A percentile compares a stretch with the other conserved stretches of the same genome.
phyloP scores from a whole-genome alignment of 73 alveolate genomes.

The Stentor coeruleus region DNA sequence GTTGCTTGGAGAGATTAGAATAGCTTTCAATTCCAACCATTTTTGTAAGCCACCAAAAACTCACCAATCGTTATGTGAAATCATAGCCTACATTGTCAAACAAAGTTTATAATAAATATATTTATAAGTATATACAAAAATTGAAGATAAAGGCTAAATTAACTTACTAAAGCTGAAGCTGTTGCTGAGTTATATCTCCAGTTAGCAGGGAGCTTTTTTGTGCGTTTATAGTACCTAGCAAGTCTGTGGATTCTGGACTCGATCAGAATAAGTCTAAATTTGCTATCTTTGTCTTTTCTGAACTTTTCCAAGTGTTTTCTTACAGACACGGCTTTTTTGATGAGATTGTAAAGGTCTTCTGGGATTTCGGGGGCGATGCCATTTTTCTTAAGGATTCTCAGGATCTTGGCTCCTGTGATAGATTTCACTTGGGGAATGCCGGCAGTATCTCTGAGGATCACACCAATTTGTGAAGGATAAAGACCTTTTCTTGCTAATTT shows the following conservation, averaged over 20 bases:
- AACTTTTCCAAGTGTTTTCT: slow-evolving; percentile 98
- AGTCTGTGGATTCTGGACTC: slow-evolving; percentile 98
- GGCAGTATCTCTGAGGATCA: slow-evolving; percentile 81
- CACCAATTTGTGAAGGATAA: slow-evolving; percentile 91
- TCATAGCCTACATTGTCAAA: no score
- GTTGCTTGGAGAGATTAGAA: slow-evolving; percentile 16
- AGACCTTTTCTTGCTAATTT: slow-evolving; percentile 91
- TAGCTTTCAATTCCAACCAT: slow-evolving; percentile 17
- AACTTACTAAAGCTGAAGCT: not conserved
- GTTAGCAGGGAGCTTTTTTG: slow-evolving; percentile 91
- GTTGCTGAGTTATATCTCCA: slow-evolving; percentile 74
- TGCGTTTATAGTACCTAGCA: slow-evolving; percentile 95
- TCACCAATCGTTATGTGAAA: no score
- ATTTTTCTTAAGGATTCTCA: not conserved
- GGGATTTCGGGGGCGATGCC: slow-evolving; percentile 98
- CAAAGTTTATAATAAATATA: no score
- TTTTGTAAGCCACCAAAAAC: no score
- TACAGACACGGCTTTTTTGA: slow-evolving; percentile 96
- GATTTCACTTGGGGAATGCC: slow-evolving; percentile 71
- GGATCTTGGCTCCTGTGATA: not conserved
- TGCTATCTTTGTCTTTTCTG: slow-evolving; percentile 93
- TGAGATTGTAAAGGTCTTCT: slow-evolving; percentile 96
- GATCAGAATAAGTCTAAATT: slow-evolving; percentile 93
- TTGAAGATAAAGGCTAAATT: no score
- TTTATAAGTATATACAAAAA: no score